Conservation (phyloP, 208 protist species). For the Phytomonas sp. region DNA sequence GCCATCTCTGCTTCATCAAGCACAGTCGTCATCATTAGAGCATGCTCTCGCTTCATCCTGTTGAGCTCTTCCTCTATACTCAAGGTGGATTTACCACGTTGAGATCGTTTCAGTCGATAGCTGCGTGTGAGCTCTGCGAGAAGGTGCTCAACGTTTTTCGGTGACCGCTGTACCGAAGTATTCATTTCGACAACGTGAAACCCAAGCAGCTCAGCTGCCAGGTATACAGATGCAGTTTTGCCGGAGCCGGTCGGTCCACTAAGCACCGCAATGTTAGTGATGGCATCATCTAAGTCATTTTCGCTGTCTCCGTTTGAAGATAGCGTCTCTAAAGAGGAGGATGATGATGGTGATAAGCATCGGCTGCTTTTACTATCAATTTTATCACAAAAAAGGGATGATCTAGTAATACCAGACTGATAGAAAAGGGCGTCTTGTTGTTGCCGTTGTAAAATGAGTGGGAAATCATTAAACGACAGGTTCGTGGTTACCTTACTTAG, state of each 20-base stretch:
- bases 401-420: background rate
- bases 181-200: constrained; percentile 85
- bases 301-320: constrained; percentile 11
- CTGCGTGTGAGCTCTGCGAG: constrained; percentile 76
- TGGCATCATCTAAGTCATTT: constrained; percentile 15
- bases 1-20: constrained; percentile 18
- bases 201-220: constrained; percentile 56
- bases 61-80: constrained; percentile 60
- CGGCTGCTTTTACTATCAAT: background rate
- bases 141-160: constrained; percentile 64
- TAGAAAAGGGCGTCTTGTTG: background rate
- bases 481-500: background rate
- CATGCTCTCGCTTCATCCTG: constrained; percentile 52
- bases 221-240: constrained; percentile 76
- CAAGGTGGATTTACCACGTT: constrained; percentile 21
- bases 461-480: background rate
- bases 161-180: constrained; percentile 48
- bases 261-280: constrained; percentile 78
- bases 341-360: constrained; percentile 1
- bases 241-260: constrained; percentile 57
- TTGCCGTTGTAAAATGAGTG: background rate
- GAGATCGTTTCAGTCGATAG: constrained; percentile 37
- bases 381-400: background rate
- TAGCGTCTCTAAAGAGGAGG: background rate
- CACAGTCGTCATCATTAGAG: constrained; percentile 17